Base-by-base conservation (phyloP, 345 rosid species). In the Kandelia obovata region DNA sequence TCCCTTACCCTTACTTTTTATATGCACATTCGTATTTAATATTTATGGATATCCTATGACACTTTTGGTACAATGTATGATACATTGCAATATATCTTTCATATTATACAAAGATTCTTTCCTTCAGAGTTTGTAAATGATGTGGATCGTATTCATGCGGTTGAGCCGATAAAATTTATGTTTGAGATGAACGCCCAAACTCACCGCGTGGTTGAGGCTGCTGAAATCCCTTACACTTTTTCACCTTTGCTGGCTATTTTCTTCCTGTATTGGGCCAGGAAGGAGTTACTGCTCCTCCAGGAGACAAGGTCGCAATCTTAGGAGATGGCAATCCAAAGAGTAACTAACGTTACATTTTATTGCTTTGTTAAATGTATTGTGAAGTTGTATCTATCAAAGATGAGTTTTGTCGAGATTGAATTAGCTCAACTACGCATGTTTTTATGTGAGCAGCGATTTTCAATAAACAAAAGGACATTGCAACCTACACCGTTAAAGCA, bases 91-190 rank as follows among this genome's bases (percentile, higher is more conserved):
- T 25, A 1, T 26, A 28, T 51, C 17, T 43, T 20, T 61, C 15
- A 9, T 21, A 21, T 21, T 21, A 21, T 21, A 21, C 21, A 21
- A 21, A 21, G 21, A 21, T 21, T 21, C 21, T 58, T 77, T 17
- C 80, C 80, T 28, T 77, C 80, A 1, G 80, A 77, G 21, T 77
- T 77, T 60, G 77, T 74, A 9, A 58, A 43, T 34, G 79, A 76
- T 19, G 79, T 71, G 64, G 75, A 76, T 62, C 79, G 71, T 27
- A 72, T 56, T 7, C 16, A 64, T 53, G 77, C 77, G 1, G 80
- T 77, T 23, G 80, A 72, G 62, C 80, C 76, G 6, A 77, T 77
- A 10, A 77, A 77, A 68, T 20, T 53, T 26, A 59, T 62, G n/a
- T 68, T 77, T 27, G 70, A 26, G 15, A 35, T n/a, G 1, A 77